phyloP scores from a whole-genome alignment of 768 basidiomycete genomes.

The Auriscalpium microsporum region DNA sequence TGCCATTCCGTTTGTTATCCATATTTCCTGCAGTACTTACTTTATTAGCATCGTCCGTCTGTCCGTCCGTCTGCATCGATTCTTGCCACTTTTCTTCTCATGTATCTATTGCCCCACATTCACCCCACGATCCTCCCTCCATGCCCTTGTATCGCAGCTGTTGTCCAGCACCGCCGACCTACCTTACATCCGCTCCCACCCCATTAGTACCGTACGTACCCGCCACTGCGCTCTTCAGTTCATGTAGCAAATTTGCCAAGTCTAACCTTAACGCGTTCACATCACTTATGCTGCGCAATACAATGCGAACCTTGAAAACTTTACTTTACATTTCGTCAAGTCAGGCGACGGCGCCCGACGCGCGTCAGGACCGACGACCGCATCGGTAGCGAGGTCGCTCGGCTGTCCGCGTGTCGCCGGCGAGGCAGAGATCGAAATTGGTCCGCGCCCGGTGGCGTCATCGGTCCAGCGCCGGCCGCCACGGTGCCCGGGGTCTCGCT shows the following conservation, averaged over 20 bases:
- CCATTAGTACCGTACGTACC: background rate
- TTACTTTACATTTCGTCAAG: too few relatives aligned
- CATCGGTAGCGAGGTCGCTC: background rate
- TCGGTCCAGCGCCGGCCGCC: too few relatives aligned
- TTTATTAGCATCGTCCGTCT: background rate
- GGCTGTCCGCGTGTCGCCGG: background rate
- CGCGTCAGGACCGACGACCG: background rate
- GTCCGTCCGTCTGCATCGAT: background rate
- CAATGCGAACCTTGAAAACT: too few relatives aligned
- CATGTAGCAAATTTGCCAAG: background rate
- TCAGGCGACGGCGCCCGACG: background rate
- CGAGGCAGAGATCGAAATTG: background rate
- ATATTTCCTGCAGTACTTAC: background rate
- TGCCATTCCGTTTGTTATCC: background rate
- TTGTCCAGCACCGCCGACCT: background rate
- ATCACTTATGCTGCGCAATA: too few relatives aligned
- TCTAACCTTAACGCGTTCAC: too few relatives aligned
- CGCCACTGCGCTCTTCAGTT: background rate
- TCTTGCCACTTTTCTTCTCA: background rate
- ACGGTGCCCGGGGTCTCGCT: too few relatives aligned
- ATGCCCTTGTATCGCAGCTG: conserved; percentile 6
- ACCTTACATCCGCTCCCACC: background rate
- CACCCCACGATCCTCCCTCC: background rate
- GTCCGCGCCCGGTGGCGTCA: background rate
- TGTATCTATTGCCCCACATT: conserved; percentile 5